Evolutionary conservation across 495 filamentous ascomycete species (phyloP), one percentile per base, ranked within the genome.

Genomic region (Aspergillus egyptiacus): DNA sequence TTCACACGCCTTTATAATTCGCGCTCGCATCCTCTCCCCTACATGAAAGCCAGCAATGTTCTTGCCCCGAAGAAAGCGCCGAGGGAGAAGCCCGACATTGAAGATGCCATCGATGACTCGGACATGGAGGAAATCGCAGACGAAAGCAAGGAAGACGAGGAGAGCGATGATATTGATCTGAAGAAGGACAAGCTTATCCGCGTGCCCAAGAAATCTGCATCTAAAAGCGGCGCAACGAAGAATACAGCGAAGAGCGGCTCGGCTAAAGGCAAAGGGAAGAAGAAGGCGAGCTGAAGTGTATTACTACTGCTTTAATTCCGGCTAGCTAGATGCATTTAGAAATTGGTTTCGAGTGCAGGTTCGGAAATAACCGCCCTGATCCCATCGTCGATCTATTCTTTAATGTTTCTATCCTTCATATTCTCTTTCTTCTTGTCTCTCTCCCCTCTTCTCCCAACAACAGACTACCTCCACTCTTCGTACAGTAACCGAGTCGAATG

Each of bases 111-210:
- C 34, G 88, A 96, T 28, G 94, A 93, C 55, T 91, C 88, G 11
- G 91, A 95, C 39, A 90, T 78, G 35, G 83, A 82, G 30, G 72
- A 79, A 6, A 75, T 83, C 25, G 78, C 80, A 24, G 76, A 76
- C 8, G 79, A 82, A 11, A 75, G 65, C 4, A 82, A 79, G 38
- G 79, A 80, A 38, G 72, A 78, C 14, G 79, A 80, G 4, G 85
- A 85, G 2, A 77, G 82, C 1, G 84, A 89, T 18, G 79, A 85
- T 42, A 63, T 82, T 31, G 89, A 96, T 61, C 62, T 97, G 19
- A 86, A 82, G 58, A 96, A 93, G 63, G 94, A 97, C 63, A 97
- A 96, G 63, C 96, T 95, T 65, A 87, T 96, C 62, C 95, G 91
- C 66, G 74, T 82, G 59, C 86, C 90, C 8, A 96, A 95, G 73